Evolutionary conservation across 257 asterid species (phyloP), one percentile per base, ranked within the genome.

Genomic region (Ophiorrhiza pumila): DNA sequence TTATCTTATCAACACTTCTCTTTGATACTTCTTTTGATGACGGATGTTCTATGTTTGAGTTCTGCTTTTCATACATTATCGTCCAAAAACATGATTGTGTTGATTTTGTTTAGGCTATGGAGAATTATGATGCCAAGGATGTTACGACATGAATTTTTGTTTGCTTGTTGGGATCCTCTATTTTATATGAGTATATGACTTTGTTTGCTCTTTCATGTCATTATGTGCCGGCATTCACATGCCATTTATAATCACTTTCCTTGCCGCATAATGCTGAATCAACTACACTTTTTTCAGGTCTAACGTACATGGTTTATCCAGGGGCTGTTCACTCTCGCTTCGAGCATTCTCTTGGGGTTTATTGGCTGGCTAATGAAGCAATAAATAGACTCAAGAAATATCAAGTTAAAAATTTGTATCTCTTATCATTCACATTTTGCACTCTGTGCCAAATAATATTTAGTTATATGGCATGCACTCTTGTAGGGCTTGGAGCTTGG

Each of bases 251-350:
- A 32, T 32, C 59, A 13, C 27, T 34, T 14, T 59, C 55, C 64
- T 74, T 52, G 31, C 57, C 50, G 46, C 27, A 59, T 62, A 65
- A 45, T 46, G 34, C 72, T 71, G 80, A 74, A 74, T 77, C 52
- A 29, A 58, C 57, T 68, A 68, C 34, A 39, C 58, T 58, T 66
- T 55, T 74, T 39, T 77, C 80, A 93, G 98, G 98, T 62, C 74
- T 88, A 34, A 76, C 93, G 55, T 83, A 80, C 78, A 71, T 91
- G 90, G 98, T 93, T 32, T 93, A 87, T 83, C 98, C 98, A 49
- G 98, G 98, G 76, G 98, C 97, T 15, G 96, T 93, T 64, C 98
- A 93, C 76, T 89, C 98, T 58, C 91, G 98, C 68, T 91, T 93
- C 77, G 98, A 93, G 89, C 98, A 93, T 78, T 93, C 97, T 11